Conservation (phyloP, 2,329 filamentous ascomycete genomes). For the Penicillium glabrum region DNA sequence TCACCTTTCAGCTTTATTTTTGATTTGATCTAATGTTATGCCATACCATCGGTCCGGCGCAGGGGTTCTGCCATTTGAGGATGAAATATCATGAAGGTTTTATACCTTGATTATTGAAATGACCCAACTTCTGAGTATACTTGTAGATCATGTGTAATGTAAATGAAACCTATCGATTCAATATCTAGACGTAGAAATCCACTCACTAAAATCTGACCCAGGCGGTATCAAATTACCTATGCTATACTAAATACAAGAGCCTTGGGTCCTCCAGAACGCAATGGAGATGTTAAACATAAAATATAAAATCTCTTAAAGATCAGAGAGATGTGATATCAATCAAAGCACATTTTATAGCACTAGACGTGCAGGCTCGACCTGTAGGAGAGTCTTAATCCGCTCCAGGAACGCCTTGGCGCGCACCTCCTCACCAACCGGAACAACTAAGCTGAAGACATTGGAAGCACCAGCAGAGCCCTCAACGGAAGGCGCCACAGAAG, state of each 20-base stretch:
- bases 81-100: constrained; percentile 1
- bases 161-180: not conserved
- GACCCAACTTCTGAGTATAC: not conserved
- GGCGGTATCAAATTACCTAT: constrained; percentile 26
- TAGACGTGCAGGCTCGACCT: constrained; percentile 74
- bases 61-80: not conserved
- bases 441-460: constrained; percentile 80
- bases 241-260: constrained; percentile 27
- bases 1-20: not conserved
- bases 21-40: constrained; percentile 2
- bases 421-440: constrained; percentile 77
- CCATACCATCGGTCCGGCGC: constrained; percentile 6
- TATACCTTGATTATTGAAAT: not conserved
- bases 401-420: constrained; percentile 80
- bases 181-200: not conserved
- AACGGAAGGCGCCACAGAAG: constrained; percentile 22
- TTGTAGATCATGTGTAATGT: not conserved
- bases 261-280: constrained; percentile 8
- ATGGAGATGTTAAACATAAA: constrained; percentile 18
- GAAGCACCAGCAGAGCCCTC: constrained; percentile 52
- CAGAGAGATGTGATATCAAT: constrained; percentile 12
- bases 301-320: constrained; percentile 8
- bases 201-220: constrained; percentile 11
- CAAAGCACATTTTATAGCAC: constrained; percentile 49
- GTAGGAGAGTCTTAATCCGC: constrained; percentile 79